Evolutionary conservation across 2,329 filamentous ascomycete genomes (phyloP).

Genomic region (Talaromyces sp.): DNA sequence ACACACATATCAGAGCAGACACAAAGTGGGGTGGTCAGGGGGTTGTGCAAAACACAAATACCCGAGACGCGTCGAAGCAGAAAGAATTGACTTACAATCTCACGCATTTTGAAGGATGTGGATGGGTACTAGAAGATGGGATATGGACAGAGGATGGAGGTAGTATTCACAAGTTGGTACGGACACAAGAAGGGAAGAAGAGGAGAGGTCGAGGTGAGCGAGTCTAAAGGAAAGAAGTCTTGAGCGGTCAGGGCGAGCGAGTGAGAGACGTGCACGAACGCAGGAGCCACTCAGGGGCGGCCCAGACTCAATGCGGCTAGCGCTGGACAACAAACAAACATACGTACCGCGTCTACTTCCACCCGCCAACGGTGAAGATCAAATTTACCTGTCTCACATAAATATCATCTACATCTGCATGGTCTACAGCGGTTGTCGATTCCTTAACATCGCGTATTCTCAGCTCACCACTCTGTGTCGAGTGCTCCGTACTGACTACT

Average conservation of each 20-base stretch:
- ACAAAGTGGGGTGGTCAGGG: slow-evolving; percentile 35
- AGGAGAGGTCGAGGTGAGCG: slow-evolving; percentile 16
- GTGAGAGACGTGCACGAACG: slow-evolving; percentile 24
- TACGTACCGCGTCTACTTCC: not conserved
- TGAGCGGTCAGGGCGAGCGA: slow-evolving; percentile 26
- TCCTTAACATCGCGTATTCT: no score
- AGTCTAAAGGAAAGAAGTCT: slow-evolving; percentile 16
- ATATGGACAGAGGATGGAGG: not conserved
- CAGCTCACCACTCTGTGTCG: no score
- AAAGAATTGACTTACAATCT: slow-evolving; percentile 59
- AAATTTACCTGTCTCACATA: no score
- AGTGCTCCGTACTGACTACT: no score
- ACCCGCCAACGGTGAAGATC: not conserved
- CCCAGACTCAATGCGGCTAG: not conserved
- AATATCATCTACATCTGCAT: not conserved
- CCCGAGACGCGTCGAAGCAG: slow-evolving; percentile 34
- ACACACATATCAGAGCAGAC: slow-evolving; percentile 16
- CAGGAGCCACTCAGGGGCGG: slow-evolving; percentile 16
- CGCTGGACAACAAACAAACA: slow-evolving; percentile 7
- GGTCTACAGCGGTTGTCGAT: not conserved
- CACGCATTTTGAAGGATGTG: slow-evolving; percentile 60
- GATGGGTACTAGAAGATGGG: not conserved
- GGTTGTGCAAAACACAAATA: slow-evolving; percentile 23
- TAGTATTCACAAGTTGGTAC: not conserved
- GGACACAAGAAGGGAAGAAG: slow-evolving; percentile 15